phyloP scores from a whole-genome alignment of 768 basidiomycete species.

The Trametes sanguinea region DNA sequence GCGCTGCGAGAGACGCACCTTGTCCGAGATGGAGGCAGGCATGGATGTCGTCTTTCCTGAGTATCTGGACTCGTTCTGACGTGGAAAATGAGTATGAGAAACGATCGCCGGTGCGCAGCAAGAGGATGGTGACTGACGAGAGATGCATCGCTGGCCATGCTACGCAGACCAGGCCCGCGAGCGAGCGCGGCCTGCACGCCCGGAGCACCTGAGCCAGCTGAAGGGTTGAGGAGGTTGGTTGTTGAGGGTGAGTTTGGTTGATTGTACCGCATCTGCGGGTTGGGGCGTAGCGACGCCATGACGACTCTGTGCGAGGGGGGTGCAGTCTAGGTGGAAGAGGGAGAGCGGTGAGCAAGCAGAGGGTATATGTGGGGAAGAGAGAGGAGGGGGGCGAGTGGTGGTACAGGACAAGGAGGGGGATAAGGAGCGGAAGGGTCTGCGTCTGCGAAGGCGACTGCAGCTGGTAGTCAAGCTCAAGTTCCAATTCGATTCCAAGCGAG shows the following conservation, averaged over 20 bases:
- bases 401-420: slow-evolving; percentile 6
- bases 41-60: slow-evolving; percentile 18
- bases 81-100: slow-evolving; percentile 1
- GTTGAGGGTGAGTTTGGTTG: slow-evolving; percentile 22
- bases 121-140: slow-evolving; percentile 13
- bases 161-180: slow-evolving; percentile 19
- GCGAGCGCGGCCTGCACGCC: slow-evolving; percentile 25
- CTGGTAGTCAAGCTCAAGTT: slow-evolving; percentile 1
- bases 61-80: slow-evolving; percentile 25
- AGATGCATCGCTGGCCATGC: slow-evolving; percentile 25
- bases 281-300: slow-evolving; percentile 24
- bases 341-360: slow-evolving; percentile 2
- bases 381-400: not conserved
- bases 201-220: slow-evolving; percentile 9
- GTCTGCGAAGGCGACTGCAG: not conserved
- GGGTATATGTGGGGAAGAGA: slow-evolving; percentile 13
- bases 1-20: slow-evolving; percentile 15
- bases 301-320: not conserved
- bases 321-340: not conserved
- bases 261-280: slow-evolving; percentile 20
- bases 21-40: slow-evolving; percentile 27
- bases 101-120: not conserved
- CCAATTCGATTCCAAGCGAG: not conserved
- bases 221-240: slow-evolving; percentile 24
- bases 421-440: slow-evolving; percentile 15